A percentile compares a stretch with the other conserved stretches of the same genome.
Evolutionary conservation across 257 asterid species (phyloP).

Genomic region (Nicotiana tabacum): DNA sequence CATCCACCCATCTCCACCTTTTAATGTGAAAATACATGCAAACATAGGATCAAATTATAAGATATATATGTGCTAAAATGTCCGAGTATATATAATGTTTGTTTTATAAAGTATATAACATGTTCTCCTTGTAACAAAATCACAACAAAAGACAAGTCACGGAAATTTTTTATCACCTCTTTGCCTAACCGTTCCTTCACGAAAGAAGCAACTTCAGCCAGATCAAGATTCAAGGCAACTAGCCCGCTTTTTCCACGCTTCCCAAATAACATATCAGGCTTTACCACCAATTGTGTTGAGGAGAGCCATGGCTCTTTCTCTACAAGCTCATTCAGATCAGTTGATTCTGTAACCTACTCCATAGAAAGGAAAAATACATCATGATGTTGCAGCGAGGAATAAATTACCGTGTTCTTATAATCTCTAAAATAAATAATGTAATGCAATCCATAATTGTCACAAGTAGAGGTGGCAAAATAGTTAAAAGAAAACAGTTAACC

Average conservation of each 20-base stretch:
- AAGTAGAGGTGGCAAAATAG: background rate
- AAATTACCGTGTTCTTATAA: background rate
- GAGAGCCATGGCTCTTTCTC: conserved; percentile 82
- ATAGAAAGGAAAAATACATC: background rate
- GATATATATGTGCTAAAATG: background rate
- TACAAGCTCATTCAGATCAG: conserved; percentile 65
- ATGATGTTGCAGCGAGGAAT: background rate
- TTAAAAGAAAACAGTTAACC: too few relatives aligned
- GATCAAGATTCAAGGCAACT: conserved; percentile 77
- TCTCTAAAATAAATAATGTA: background rate
- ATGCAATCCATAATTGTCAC: background rate
- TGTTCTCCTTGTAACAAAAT: conserved; percentile 68
- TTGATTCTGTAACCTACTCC: conserved; percentile 64
- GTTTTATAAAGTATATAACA: conserved; percentile 4
- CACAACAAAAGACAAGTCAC: conserved; percentile 51
- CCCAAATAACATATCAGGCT: conserved; percentile 91
- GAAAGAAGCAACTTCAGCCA: conserved; percentile 67
- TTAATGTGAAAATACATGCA: conserved; percentile 3
- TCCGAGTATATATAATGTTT: background rate
- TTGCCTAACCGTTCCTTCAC: conserved; percentile 83
- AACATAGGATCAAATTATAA: background rate
- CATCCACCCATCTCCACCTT: conserved; percentile 95
- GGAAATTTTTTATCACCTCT: conserved; percentile 42
- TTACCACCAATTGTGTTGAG: conserved; percentile 69
- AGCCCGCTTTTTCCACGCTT: conserved; percentile 93